phyloP scores from a whole-genome alignment of 2,329 filamentous ascomycete genomes.

The Fusarium falciforme region DNA sequence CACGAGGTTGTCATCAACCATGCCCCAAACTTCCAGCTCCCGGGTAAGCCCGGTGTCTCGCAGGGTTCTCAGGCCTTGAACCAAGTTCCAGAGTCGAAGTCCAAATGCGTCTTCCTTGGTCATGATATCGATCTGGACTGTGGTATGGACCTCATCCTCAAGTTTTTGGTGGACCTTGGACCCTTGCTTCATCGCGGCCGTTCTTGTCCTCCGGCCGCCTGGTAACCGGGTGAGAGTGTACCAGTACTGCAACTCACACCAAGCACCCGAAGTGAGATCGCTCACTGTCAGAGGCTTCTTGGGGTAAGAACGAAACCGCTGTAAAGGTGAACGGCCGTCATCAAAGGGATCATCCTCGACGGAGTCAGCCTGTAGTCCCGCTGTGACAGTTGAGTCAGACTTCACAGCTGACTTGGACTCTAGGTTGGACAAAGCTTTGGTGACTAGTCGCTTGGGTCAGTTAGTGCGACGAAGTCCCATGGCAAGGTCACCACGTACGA shows the following conservation, averaged over 20 bases:
- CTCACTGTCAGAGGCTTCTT: constrained; percentile 86
- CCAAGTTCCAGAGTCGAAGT: constrained; percentile 87
- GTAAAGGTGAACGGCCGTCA: constrained; percentile 68
- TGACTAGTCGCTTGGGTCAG: constrained; percentile 75
- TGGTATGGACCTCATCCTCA: constrained; percentile 86
- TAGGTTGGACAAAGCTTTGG: constrained; percentile 51
- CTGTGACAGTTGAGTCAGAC: constrained; percentile 23
- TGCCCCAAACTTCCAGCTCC: constrained; percentile 87
- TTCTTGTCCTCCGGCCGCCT: constrained; percentile 79
- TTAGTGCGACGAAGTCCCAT: constrained; percentile 58
- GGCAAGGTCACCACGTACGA: constrained; percentile 56
- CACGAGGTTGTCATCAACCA: constrained; percentile 83
- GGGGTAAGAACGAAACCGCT: constrained; percentile 81
- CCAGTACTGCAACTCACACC: constrained; percentile 96
- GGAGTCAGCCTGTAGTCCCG: constrained; percentile 9
- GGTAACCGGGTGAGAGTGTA: constrained; percentile 81
- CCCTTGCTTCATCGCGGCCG: constrained; percentile 86
- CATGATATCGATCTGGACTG: constrained; percentile 76
- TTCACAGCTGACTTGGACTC: constrained; percentile 25
- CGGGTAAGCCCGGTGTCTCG: constrained; percentile 77
- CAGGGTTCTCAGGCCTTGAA: constrained; percentile 83
- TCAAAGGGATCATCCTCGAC: constrained; percentile 29
- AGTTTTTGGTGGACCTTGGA: constrained; percentile 83
- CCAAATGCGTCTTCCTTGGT: constrained; percentile 87
- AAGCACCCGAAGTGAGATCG: constrained; percentile 88